Conservation (phyloP, 768 basidiomycete genomes). For the Daedalea quercina region DNA sequence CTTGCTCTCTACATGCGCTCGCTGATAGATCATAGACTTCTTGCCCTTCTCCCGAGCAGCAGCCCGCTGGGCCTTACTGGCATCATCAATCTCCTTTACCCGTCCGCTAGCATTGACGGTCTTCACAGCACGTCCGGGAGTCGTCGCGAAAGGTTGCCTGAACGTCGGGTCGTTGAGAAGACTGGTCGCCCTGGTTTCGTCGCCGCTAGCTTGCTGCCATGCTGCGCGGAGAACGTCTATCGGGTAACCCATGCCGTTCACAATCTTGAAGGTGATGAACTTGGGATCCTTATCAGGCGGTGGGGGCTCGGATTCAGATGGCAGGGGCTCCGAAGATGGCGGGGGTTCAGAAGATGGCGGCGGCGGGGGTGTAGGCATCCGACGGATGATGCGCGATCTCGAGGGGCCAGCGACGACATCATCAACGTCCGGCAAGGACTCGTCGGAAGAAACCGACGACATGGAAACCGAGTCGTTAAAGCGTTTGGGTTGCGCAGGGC, state of each 20-base stretch:
- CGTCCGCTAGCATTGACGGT: conserved; percentile 42
- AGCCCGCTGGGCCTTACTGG: conserved; percentile 56
- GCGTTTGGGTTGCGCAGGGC: conserved; percentile 44
- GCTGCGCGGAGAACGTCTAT: conserved; percentile 48
- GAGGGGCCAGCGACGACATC: conserved; percentile 36
- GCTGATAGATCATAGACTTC: conserved; percentile 78
- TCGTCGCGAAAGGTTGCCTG: conserved; percentile 29
- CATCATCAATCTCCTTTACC: conserved; percentile 69
- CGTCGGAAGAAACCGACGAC: conserved; percentile 61
- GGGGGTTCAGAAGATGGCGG: conserved; percentile 12
- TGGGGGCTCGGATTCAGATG: conserved; percentile 13
- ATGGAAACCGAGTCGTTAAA: conserved; percentile 31
- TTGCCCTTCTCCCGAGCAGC: conserved; percentile 71
- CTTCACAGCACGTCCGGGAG: conserved; percentile 17
- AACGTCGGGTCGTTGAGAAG: conserved; percentile 54
- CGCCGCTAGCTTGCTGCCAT: conserved; percentile 56
- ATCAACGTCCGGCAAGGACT: conserved; percentile 49
- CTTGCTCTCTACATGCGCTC: conserved; percentile 41
- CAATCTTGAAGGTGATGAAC: conserved; percentile 57
- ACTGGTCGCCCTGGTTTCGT: conserved; percentile 52
- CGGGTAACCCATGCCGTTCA: conserved; percentile 47
- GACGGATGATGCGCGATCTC: conserved; percentile 50
- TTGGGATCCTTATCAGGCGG: conserved; percentile 17
- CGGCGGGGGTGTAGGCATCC: conserved; percentile 27
- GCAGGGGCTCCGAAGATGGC: no score